Evolutionary conservation across 306 rosid species (phyloP), one percentile per base, ranked within the genome.

Genomic region (Prunus padus): DNA sequence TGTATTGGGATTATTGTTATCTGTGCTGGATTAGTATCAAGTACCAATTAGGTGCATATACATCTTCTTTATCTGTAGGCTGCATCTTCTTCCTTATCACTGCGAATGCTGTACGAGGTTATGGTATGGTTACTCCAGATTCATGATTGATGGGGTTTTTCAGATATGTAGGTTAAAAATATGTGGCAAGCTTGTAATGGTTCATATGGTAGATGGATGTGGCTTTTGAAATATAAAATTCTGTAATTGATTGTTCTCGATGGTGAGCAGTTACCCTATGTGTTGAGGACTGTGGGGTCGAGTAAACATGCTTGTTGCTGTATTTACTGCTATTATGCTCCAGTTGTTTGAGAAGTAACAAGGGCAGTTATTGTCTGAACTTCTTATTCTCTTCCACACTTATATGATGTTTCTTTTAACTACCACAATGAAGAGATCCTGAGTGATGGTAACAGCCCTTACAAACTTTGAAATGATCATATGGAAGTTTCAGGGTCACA

Each of bases 401-500:
- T 42, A 75, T 67, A 73, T 59, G 54, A 74, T 84, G 44, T 74
- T 80, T 55, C 72, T 67, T 79, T 81, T 81, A 69, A 51, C 71
- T 74, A 62, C 77, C 57, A 76, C 68, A 69, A 75, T 80, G 88
- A 83, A 80, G 88, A 80, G 75, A 73, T 84, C 87, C 69, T 67
- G 57, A 73, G 67, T 71, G 85, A 85, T 81, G 97, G 82, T 76
- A 82, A 69, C 76, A 74, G 79, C 79, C 70, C 77, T 79, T 82
- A 77, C 84, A 83, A 84, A 81, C 64, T 79, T 78, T 84, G 75
- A 81, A 67, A 47, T 82, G 87, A 81, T 77, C 73, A 62, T 78
- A 71, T 84, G 84, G 84, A 63, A 59, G 89, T 86, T 87, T 52
- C 86, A 67, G 76, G 82, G 52, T 76, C 86, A 80, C 81, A 71